These are phyloP conservation scores for Marsdenia floribunda DNA, from an alignment of 257 asterid genomes.

Conservation along the genomic window DNA sequence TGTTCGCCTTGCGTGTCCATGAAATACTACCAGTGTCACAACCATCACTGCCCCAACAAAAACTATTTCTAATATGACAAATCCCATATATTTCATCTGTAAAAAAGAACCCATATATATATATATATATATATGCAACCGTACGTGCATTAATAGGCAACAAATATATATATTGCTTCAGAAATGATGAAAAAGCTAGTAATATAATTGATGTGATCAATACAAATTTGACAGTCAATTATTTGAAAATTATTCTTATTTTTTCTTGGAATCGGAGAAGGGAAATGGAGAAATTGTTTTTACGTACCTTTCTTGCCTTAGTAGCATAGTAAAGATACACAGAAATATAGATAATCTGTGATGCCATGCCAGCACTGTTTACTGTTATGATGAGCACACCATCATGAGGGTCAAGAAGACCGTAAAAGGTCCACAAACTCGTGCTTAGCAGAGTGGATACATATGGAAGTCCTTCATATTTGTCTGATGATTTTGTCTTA, in stretches of 20 bases:
- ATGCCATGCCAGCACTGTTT: conserved; percentile 29
- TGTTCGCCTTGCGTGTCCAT: conserved; percentile 29
- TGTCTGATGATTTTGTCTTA: conserved; percentile 23
- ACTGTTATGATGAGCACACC: conserved; percentile 42
- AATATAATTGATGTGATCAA: too few relatives aligned
- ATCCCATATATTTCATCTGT: conserved; percentile 33
- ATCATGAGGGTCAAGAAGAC: conserved; percentile 36
- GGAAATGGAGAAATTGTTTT: background rate
- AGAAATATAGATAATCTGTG: conserved; percentile 28
- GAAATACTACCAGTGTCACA: conserved; percentile 24
- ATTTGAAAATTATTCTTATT: too few relatives aligned
- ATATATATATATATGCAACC: too few relatives aligned
- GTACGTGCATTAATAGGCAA: too few relatives aligned
- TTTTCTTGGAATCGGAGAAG: too few relatives aligned
- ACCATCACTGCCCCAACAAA: conserved; percentile 27
- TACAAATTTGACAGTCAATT: too few relatives aligned
- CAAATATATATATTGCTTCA: too few relatives aligned
- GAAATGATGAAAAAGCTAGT: too few relatives aligned
- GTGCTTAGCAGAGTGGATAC: conserved; percentile 20
- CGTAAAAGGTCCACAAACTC: conserved; percentile 33
- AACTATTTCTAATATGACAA: conserved; percentile 27
- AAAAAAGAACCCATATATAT: background rate
- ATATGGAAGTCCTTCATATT: conserved; percentile 21
- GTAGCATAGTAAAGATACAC: conserved; percentile 37
- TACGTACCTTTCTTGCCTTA: conserved; percentile 31